phyloP scores from a whole-genome alignment of 2,329 filamentous ascomycete species.

The Zopfia rhizophila region DNA sequence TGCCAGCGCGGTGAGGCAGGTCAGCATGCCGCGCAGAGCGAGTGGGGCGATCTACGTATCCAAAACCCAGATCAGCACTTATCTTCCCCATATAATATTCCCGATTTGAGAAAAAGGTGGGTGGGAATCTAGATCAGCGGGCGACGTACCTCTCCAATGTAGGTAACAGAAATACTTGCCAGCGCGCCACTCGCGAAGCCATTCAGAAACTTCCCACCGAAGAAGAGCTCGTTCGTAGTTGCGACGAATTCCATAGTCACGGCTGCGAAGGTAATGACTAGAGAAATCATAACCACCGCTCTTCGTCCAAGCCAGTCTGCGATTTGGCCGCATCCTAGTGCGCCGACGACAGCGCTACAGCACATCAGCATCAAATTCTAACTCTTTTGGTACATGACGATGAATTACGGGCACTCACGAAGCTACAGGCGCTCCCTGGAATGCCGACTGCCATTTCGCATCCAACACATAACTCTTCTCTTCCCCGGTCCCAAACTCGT shows the following conservation, averaged over 20 bases:
- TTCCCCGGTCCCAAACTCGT: conserved; percentile 31
- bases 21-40: conserved; percentile 51
- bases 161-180: conserved; percentile 52
- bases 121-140: no score
- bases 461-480: conserved; percentile 53
- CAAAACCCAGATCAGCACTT: no score
- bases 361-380: background rate
- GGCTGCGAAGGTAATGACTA: conserved; percentile 51
- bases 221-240: conserved; percentile 54
- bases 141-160: conserved; percentile 44
- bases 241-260: conserved; percentile 56
- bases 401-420: no score
- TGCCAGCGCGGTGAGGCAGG: conserved; percentile 52
- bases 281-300: conserved; percentile 46
- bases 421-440: conserved; percentile 56
- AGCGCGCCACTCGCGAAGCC: conserved; percentile 55
- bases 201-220: conserved; percentile 57
- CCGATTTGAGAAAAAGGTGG: background rate
- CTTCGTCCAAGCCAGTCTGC: conserved; percentile 52
- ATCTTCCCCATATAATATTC: background rate
- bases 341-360: conserved; percentile 39
- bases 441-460: conserved; percentile 58
- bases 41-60: conserved; percentile 51
- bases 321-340: conserved; percentile 46
- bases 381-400: conserved; percentile 2